A percentile compares a stretch with the other conserved stretches of the same genome.
These are phyloP conservation scores for Oldenlandia corymbosa DNA, from an alignment of 257 asterid genomes.

Conservation along the genomic window DNA sequence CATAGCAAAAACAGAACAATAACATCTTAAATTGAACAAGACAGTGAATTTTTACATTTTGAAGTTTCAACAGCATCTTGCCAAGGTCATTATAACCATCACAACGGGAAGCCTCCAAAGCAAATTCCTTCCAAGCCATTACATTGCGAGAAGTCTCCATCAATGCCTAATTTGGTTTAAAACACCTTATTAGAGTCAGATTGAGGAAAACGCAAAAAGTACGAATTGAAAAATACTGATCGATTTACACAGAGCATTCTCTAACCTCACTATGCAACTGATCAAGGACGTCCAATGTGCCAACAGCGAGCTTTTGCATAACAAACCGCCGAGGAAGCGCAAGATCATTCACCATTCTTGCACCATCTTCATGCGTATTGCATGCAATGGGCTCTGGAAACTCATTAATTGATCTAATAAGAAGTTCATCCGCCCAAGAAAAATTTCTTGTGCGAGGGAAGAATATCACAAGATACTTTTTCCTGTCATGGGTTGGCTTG, in stretches of 20 bases:
- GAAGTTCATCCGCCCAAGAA: slow-evolving; percentile 95
- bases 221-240: background rate
- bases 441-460: slow-evolving; percentile 85
- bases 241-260: slow-evolving; percentile 16
- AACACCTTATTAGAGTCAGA: slow-evolving; percentile 10
- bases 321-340: slow-evolving; percentile 78
- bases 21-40: slow-evolving; percentile 15
- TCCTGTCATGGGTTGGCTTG: slow-evolving; percentile 92
- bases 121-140: slow-evolving; percentile 75
- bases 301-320: slow-evolving; percentile 89
- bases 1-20: background rate
- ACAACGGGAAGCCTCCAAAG: slow-evolving; percentile 82
- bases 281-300: slow-evolving; percentile 75
- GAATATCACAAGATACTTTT: slow-evolving; percentile 86
- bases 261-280: slow-evolving; percentile 83
- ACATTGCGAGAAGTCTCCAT: slow-evolving; percentile 74
- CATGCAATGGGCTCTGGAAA: slow-evolving; percentile 79
- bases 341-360: slow-evolving; percentile 71
- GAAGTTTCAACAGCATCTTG: slow-evolving; percentile 82
- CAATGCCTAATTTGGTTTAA: slow-evolving; percentile 58
- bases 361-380: slow-evolving; percentile 72
- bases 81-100: slow-evolving; percentile 84
- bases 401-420: slow-evolving; percentile 77
- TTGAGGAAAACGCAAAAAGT: slow-evolving; percentile 15
- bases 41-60: slow-evolving; percentile 48